Conservation (phyloP, 192 early-diverging fungal genomes). For the Coemansia sp. region DNA sequence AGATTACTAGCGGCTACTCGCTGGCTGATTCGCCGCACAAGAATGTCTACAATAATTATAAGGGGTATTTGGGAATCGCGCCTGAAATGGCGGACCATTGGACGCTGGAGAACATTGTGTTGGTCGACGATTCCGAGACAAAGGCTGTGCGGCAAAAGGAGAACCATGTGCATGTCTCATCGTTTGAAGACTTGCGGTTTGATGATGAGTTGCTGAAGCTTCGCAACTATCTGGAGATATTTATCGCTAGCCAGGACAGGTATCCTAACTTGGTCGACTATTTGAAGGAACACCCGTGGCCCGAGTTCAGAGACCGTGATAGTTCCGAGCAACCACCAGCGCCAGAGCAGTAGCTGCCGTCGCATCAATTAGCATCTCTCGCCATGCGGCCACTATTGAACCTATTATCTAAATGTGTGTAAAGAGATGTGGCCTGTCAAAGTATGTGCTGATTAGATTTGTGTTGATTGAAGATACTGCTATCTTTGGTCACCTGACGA, state of each 20-base stretch:
- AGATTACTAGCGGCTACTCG: conserved; percentile 58
- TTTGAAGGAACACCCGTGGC: conserved; percentile 30
- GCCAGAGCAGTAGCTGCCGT: neutral
- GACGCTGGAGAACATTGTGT: conserved; percentile 42
- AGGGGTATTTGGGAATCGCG: conserved; percentile 28
- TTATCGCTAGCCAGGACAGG: conserved; percentile 15
- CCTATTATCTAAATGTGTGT: neutral
- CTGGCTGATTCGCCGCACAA: conserved; percentile 33
- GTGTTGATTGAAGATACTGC: neutral
- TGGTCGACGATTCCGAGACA: conserved; percentile 51
- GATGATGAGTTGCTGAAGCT: conserved; percentile 39
- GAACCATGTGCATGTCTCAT: conserved; percentile 44
- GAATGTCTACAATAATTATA: conserved; percentile 19
- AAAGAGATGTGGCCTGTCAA: neutral
- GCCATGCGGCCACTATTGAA: neutral
- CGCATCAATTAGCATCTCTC: neutral
- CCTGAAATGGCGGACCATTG: conserved; percentile 26
- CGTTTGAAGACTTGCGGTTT: conserved; percentile 16
- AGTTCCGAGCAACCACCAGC: neutral
- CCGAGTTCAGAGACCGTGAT: conserved; percentile 14
- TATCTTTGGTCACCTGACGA: neutral
- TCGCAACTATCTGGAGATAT: conserved; percentile 27
- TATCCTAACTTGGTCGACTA: conserved; percentile 31
- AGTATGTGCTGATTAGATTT: neutral
- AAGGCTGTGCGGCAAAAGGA: conserved; percentile 45